Conservation (phyloP, 176 grass and related monocot genomes). For the Ampelocalamus luodianensis region DNA sequence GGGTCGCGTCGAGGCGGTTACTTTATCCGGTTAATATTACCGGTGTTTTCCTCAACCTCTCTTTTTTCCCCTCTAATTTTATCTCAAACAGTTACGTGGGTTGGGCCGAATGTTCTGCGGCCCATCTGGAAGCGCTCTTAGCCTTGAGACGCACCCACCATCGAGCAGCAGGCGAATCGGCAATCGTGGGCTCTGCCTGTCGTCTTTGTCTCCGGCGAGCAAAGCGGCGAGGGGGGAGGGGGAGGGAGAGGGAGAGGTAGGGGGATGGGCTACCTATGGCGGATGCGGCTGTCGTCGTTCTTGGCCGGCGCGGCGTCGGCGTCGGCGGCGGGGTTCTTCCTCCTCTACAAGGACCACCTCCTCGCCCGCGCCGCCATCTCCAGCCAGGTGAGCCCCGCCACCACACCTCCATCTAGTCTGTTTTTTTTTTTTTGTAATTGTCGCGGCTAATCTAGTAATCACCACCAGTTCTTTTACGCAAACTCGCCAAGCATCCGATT, state of each 20-base stretch:
- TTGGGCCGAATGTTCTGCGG: constrained; percentile 31
- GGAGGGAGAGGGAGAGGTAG: neutral
- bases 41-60: neutral
- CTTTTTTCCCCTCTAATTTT: neutral
- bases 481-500: neutral
- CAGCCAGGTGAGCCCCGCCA: constrained; percentile 51
- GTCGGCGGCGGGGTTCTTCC: constrained; percentile 63
- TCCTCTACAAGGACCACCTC: constrained; percentile 88
- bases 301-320: constrained; percentile 56
- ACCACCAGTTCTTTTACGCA: neutral
- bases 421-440: neutral
- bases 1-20: constrained; percentile 5
- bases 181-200: constrained; percentile 23
- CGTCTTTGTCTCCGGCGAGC: constrained; percentile 49
- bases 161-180: neutral
- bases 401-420: neutral
- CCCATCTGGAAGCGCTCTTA: neutral
- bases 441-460: neutral
- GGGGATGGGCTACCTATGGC: constrained; percentile 69
- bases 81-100: neutral
- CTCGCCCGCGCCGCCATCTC: constrained; percentile 58
- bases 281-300: constrained; percentile 79
- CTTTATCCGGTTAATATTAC: constrained; percentile 36
- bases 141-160: neutral
- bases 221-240: constrained; percentile 24